Evolutionary conservation across 371 early-diverging fungal species (phyloP), one percentile per base, ranked within the genome.

Genomic region (Mucor lusitanicus): DNA sequence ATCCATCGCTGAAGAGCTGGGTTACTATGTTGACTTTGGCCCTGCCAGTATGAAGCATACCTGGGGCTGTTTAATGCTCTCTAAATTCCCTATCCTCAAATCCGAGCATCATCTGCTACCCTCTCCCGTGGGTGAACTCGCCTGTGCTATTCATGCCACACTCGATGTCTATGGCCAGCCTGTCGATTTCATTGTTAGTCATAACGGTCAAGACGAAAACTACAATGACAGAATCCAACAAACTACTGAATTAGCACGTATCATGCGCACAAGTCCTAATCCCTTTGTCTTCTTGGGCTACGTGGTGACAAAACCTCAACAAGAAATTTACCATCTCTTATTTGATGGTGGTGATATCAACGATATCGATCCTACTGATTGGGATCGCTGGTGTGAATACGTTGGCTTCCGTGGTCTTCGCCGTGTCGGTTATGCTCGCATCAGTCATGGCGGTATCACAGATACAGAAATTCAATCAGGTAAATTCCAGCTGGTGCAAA

Each of bases 401-500:
- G 84, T 94, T 27, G 92, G 88, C 50, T 92, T 85, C 82, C 88
- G 92, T 69, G 93, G 93, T 13, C 72, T 94, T 63, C 86, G 90
- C 74, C 86, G 92, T 65, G 69, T 85, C 39, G 92, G 84, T 46
- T 94, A 92, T 73, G 93, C 94, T 23, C 88, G 94, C 61, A 75
- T 94, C 53, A 88, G 88, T 60, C 92, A 91, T 64, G 93, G 92
- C 25, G 85, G 89, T 37, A 91, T 94, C 67, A 92, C 94, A 0
- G 94, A 94, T 63, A 94, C 94, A 4, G 94, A 94, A 79, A 91
- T 94, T 65, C 94, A 94, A 72, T 82, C 84, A n/a, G 94, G 88
- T 66, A 92, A 92, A 78, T 93, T 91, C 83, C 85, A 87, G 66
- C 76, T 92, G 11, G 82, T 90, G 17, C 81, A 85, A n/a, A 78